phyloP scores from a whole-genome alignment of 176 grass and related monocot species.

The Avena atlantica region DNA sequence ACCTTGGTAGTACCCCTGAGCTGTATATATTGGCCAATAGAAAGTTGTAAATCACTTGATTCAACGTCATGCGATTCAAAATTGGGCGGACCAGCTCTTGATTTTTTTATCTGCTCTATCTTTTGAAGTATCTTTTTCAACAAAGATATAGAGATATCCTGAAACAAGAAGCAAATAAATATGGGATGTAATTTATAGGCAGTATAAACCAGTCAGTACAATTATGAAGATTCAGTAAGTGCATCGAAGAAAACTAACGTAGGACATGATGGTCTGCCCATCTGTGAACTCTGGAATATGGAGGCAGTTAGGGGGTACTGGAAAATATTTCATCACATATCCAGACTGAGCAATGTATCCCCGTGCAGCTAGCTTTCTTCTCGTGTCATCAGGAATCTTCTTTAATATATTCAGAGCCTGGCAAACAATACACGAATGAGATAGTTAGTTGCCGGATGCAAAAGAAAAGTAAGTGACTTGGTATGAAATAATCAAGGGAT shows the following conservation, averaged over 20 bases:
- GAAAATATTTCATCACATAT: conserved; percentile 83
- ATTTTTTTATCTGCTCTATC: conserved; percentile 90
- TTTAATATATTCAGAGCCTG: conserved; percentile 89
- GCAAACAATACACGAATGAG: conserved; percentile 39
- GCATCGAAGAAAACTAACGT: conserved; percentile 62
- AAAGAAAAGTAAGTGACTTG: background rate
- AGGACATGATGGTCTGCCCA: conserved; percentile 81
- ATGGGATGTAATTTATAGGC: conserved; percentile 28
- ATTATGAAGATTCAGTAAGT: conserved; percentile 26
- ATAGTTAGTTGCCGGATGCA: conserved; percentile 18
- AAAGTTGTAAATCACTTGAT: conserved; percentile 71
- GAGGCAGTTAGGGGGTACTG: conserved; percentile 88
- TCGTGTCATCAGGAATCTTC: conserved; percentile 78
- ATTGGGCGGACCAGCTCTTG: conserved; percentile 83
- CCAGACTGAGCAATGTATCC: conserved; percentile 73
- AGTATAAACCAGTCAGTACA: conserved; percentile 29
- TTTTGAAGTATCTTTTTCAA: conserved; percentile 90
- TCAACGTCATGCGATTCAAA: conserved; percentile 81
- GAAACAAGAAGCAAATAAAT: conserved; percentile 46
- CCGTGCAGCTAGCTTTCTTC: conserved; percentile 66
- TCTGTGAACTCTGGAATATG: conserved; percentile 86
- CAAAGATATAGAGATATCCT: conserved; percentile 81
- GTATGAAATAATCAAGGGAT: conserved; percentile 23
- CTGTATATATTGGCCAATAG: conserved; percentile 73
- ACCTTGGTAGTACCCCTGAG: conserved; percentile 92